phyloP scores from a whole-genome alignment of 176 grass and related monocot species.

The Sorghum bicolor region DNA sequence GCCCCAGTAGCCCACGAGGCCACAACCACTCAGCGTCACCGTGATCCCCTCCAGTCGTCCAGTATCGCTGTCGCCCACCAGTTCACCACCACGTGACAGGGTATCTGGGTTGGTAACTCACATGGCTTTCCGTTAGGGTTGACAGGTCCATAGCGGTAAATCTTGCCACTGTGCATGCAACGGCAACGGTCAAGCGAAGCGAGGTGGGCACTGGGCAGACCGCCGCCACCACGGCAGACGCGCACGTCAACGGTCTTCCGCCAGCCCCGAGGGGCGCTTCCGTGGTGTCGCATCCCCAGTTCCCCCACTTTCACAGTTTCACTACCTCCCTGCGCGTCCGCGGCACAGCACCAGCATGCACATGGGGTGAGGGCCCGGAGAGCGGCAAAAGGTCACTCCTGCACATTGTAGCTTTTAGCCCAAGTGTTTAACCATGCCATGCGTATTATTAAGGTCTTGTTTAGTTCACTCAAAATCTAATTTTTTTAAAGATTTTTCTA shows the following conservation, averaged over 20 bases:
- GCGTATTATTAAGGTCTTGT: no score
- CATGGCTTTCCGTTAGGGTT: not conserved
- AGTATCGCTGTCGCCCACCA: not conserved
- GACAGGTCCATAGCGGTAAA: not conserved
- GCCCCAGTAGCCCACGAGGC: not conserved
- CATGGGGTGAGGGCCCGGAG: not conserved
- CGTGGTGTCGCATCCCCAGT: not conserved
- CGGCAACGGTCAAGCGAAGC: conserved; percentile 37
- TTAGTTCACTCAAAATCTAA: no score
- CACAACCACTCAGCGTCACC: not conserved
- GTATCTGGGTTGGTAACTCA: not conserved
- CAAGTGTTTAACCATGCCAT: no score
- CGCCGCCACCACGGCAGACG: not conserved
- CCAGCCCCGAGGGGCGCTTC: not conserved
- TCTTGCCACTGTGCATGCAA: not conserved
- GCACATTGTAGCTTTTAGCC: no score
- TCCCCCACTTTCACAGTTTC: not conserved
- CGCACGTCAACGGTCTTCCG: conserved; percentile 11
- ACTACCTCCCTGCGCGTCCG: no score
- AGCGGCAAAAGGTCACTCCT: no score
- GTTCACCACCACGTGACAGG: not conserved
- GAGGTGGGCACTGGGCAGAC: not conserved
- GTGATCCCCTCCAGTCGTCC: not conserved
- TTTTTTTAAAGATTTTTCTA: no score
- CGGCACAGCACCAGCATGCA: not conserved